These are phyloP conservation scores for Ogataea hybrid DNA, from an alignment of 1,139 yeast species.

Conservation along the genomic window DNA sequence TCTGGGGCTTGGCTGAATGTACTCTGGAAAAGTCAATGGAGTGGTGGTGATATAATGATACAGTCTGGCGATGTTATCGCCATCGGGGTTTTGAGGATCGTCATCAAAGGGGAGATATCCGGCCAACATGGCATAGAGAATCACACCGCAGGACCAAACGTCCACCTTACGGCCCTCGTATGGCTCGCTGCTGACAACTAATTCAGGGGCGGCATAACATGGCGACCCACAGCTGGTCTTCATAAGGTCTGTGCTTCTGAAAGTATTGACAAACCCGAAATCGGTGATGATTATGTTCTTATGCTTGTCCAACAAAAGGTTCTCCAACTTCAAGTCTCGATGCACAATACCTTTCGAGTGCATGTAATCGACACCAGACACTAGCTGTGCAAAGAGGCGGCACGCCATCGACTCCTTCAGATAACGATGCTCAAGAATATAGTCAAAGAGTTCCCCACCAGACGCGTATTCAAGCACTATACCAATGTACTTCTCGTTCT, in stretches of 20 bases:
- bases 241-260: constrained; percentile 76
- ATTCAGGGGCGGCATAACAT: constrained; percentile 97
- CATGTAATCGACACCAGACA: constrained; percentile 90
- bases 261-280: constrained; percentile 91
- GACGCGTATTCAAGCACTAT: constrained; percentile 95
- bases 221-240: constrained; percentile 97
- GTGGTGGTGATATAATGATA: constrained; percentile 91
- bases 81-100: constrained; percentile 95
- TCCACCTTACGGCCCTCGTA: constrained; percentile 95
- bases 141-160: constrained; percentile 96
- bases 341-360: constrained; percentile 82
- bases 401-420: constrained; percentile 86
- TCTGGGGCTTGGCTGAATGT: constrained; percentile 86
- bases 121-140: constrained; percentile 92
- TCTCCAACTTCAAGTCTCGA: constrained; percentile 73
- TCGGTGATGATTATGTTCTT: constrained; percentile 78
- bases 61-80: constrained; percentile 86
- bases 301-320: constrained; percentile 73
- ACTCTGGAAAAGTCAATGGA: constrained; percentile 93
- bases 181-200: constrained; percentile 82
- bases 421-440: constrained; percentile 81
- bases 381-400: constrained; percentile 85
- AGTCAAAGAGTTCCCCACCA: constrained; percentile 96
- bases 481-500: constrained; percentile 92
- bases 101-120: constrained; percentile 98